phyloP scores from a whole-genome alignment of 139 green algal genomes.

The Coelastrella sp. region DNA sequence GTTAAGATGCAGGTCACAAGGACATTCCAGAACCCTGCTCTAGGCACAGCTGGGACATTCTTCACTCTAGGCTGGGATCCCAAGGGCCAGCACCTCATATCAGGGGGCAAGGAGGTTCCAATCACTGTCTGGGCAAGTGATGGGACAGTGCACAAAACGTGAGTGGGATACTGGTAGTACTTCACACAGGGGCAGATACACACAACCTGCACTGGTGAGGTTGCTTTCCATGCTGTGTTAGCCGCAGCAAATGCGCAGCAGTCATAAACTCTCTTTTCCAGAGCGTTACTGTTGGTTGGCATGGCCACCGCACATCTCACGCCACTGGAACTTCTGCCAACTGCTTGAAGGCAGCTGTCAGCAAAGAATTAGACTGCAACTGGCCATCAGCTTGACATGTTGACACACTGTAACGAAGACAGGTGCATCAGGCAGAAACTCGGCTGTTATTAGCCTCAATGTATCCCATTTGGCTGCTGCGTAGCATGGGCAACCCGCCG shows the following conservation, averaged over 20 bases:
- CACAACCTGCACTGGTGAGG: no score
- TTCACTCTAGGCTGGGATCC: conserved; percentile 24
- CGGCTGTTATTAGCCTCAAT: background rate
- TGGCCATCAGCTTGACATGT: no score
- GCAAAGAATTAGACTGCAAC: no score
- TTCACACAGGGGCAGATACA: background rate
- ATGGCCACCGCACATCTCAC: no score
- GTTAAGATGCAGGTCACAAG: background rate
- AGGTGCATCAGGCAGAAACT: background rate
- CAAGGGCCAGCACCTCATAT: conserved; percentile 18
- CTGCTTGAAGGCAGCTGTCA: no score
- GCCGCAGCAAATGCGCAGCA: background rate
- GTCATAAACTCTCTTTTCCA: no score
- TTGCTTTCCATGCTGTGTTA: background rate
- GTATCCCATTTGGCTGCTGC: background rate
- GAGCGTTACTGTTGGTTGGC: no score
- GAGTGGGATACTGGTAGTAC: background rate
- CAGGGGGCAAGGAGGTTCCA: conserved; percentile 25
- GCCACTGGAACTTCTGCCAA: no score
- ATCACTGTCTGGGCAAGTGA: conserved; percentile 11
- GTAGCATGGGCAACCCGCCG: background rate
- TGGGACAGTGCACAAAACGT: conserved; percentile 8
- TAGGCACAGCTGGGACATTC: background rate
- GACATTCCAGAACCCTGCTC: background rate
- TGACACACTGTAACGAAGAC: no score